Evolutionary conservation across 164 flowering plant genomes (phyloP).

Genomic region (Chloranthus sessilifolius): DNA sequence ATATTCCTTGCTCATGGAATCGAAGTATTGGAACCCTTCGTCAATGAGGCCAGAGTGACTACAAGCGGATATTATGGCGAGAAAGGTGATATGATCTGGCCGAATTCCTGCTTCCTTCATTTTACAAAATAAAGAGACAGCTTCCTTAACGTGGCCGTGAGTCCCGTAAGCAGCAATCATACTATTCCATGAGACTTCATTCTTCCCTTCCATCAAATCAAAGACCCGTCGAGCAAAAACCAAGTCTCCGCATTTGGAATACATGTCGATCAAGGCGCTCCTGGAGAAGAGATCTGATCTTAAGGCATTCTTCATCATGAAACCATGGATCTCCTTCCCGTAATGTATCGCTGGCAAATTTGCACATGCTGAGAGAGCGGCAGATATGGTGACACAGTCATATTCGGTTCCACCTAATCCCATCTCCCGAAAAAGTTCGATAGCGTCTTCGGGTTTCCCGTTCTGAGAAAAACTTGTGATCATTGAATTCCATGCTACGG

Average conservation of each 20-base stretch:
- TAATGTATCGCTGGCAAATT: conserved; percentile 52
- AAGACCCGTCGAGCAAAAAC: conserved; percentile 48
- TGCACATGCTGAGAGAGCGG: conserved; percentile 76
- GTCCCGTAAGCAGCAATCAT: conserved; percentile 81
- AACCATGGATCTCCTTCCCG: conserved; percentile 72
- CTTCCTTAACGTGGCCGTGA: conserved; percentile 55
- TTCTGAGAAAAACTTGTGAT: conserved; percentile 62
- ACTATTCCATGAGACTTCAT: conserved; percentile 84
- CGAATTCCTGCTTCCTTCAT: conserved; percentile 48
- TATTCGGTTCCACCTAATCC: conserved; percentile 33
- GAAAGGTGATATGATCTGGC: conserved; percentile 84
- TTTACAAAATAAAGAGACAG: conserved; percentile 39
- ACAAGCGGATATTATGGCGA: conserved; percentile 72
- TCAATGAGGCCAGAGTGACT: conserved; percentile 72
- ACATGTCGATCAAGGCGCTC: conserved; percentile 76
- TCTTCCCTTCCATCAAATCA: conserved; percentile 48
- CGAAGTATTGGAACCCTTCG: conserved; percentile 49
- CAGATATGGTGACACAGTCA: conserved; percentile 66
- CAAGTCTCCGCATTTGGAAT: conserved; percentile 73
- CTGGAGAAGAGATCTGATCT: conserved; percentile 41
- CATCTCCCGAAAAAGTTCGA: conserved; percentile 62
- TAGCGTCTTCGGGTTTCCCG: conserved; percentile 65
- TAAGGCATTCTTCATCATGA: conserved; percentile 39
- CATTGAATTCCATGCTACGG: conserved; percentile 76
- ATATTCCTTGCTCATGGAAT: conserved; percentile 43